These are phyloP conservation scores for Fusarium sp. DNA, from an alignment of 2,329 filamentous ascomycete genomes.

Conservation along the genomic window DNA sequence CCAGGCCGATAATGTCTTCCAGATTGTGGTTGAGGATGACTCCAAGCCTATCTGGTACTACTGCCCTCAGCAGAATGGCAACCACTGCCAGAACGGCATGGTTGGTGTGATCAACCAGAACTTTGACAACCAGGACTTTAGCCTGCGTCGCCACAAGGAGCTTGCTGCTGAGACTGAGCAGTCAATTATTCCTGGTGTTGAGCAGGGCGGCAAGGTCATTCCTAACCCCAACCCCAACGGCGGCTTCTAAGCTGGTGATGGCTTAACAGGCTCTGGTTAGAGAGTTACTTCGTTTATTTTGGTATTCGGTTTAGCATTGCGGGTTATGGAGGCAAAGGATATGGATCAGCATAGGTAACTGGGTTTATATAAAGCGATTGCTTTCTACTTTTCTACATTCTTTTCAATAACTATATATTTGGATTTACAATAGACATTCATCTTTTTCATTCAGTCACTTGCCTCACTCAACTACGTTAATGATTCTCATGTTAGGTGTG, in stretches of 20 bases:
- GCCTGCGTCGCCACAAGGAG: conserved; percentile 56
- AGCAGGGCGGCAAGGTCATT: conserved; percentile 57
- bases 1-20: conserved; percentile 61
- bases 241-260: conserved; percentile 51
- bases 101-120: conserved; percentile 65
- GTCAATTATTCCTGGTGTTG: conserved; percentile 51
- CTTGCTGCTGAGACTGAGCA: conserved; percentile 53
- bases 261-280: not conserved
- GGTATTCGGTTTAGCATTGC: conserved; percentile 9
- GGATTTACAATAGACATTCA: not conserved
- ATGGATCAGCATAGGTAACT: not conserved
- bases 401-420: conserved; percentile 13
- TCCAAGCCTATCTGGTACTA: conserved; percentile 61
- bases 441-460: not conserved
- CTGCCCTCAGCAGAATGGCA: conserved; percentile 58
- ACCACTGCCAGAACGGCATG: conserved; percentile 67
- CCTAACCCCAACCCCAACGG: conserved; percentile 59
- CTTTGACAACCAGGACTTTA: conserved; percentile 57
- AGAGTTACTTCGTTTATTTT: conserved; percentile 2
- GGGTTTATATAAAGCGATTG: conserved; percentile 9
- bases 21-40: conserved; percentile 59
- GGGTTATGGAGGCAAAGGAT: not conserved
- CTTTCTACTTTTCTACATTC: conserved; percentile 25
- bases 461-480: too few species aligned
- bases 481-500: too few species aligned